Evolutionary conservation across 257 asterid genomes (phyloP).

Genomic region (Scutellaria minor): DNA sequence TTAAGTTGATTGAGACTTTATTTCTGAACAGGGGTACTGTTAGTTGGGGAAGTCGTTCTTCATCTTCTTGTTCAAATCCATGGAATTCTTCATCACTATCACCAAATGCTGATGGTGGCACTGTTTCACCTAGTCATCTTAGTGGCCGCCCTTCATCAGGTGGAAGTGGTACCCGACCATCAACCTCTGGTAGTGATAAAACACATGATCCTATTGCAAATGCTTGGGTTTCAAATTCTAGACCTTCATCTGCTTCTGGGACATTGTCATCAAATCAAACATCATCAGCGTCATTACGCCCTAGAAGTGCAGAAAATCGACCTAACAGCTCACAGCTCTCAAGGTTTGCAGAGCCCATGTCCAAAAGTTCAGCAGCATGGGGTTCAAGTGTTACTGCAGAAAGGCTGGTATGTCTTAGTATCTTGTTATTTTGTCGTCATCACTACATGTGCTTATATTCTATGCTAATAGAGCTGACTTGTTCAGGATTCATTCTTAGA

Average conservation of each 20-base stretch:
- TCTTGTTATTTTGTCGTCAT: constrained; percentile 26
- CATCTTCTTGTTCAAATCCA: constrained; percentile 84
- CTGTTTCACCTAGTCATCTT: constrained; percentile 71
- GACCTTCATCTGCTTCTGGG: constrained; percentile 98
- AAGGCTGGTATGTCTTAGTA: constrained; percentile 65
- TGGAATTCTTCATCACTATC: constrained; percentile 78
- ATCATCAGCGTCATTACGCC: constrained; percentile 69
- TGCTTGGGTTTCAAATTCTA: constrained; percentile 87
- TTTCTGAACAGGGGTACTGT: constrained; percentile 71
- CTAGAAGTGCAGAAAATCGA: constrained; percentile 94
- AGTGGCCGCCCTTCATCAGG: constrained; percentile 91
- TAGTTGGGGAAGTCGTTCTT: constrained; percentile 89
- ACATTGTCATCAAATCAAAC: constrained; percentile 71
- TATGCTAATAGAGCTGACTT: neutral
- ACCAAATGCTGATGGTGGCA: constrained; percentile 80
- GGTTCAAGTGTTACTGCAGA: constrained; percentile 62
- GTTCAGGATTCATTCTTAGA: neutral
- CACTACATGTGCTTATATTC: neutral
- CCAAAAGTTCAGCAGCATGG: constrained; percentile 64
- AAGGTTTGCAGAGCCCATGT: constrained; percentile 81
- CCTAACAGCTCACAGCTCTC: constrained; percentile 92
- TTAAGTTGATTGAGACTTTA: constrained; percentile 37
- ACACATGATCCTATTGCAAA: constrained; percentile 60
- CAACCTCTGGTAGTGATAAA: constrained; percentile 88
- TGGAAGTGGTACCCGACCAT: constrained; percentile 95